These are phyloP conservation scores for Phytopythium boreale DNA, from an alignment of 352 stramenopile genomes.

Conservation along the genomic window DNA sequence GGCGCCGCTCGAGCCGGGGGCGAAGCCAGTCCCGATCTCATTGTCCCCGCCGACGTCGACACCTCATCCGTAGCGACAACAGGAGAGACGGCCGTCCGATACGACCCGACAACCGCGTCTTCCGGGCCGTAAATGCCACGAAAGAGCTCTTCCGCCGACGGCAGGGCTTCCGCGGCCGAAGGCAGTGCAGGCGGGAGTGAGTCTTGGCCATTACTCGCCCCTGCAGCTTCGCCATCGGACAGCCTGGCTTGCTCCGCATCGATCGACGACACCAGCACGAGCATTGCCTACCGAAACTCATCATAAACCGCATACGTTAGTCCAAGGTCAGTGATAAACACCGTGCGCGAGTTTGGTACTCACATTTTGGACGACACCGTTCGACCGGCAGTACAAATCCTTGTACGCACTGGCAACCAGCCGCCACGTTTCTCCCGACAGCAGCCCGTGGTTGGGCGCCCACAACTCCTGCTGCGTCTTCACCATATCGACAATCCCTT, in stretches of 20 bases:
- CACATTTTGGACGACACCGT: constrained; percentile 52
- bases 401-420: constrained; percentile 43
- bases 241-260: not conserved
- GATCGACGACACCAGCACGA: constrained; percentile 17
- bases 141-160: not conserved
- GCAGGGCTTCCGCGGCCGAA: not conserved
- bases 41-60: not conserved
- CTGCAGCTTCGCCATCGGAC: constrained; percentile 10
- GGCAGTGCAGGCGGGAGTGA: not conserved
- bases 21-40: not conserved
- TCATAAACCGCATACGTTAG: constrained; percentile 6
- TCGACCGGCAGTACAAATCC: constrained; percentile 40
- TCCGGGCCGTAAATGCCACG: not conserved
- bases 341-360: not conserved
- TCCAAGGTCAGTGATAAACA: not conserved
- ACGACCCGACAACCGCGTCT: constrained; percentile 13
- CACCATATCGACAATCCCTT: constrained; percentile 56
- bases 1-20: not conserved
- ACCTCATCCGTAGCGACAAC: constrained; percentile 17
- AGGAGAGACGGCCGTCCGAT: constrained; percentile 28
- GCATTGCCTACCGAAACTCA: constrained; percentile 14
- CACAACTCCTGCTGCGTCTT: constrained; percentile 49
- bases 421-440: constrained; percentile 29
- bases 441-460: constrained; percentile 31
- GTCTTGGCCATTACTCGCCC: not conserved